Percentiles rank a stretch among this genome's conserved stretches.
These are phyloP conservation scores for Sapria himalayana DNA, from an alignment of 345 rosid species.

Conservation along the genomic window DNA sequence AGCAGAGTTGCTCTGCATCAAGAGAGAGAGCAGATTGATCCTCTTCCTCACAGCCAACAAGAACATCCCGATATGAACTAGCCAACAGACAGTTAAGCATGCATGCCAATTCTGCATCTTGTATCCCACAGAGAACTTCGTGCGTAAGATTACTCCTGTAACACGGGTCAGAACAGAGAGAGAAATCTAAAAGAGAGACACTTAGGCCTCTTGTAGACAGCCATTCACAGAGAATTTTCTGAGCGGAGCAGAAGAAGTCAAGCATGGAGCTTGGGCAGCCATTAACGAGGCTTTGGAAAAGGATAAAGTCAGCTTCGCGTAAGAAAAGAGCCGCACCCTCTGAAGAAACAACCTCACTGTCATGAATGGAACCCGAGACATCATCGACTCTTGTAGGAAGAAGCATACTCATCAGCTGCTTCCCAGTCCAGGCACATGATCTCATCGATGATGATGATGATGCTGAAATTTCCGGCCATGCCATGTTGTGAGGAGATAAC, in stretches of 20 bases:
- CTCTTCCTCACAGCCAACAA: constrained; percentile 25
- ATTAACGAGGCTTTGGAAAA: constrained; percentile 46
- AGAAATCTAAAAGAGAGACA: constrained; percentile 63
- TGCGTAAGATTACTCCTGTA: constrained; percentile 38
- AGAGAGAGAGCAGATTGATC: constrained; percentile 12
- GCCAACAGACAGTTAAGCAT: constrained; percentile 55
- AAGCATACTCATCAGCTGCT: constrained; percentile 64
- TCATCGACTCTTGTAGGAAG: constrained; percentile 49
- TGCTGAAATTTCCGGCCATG: constrained; percentile 28
- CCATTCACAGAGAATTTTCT: constrained; percentile 83
- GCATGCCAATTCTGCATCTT: constrained; percentile 45
- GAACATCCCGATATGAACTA: constrained; percentile 35
- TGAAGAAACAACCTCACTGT: constrained; percentile 42
- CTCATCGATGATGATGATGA: constrained; percentile 22
- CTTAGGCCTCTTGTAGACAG: constrained; percentile 56
- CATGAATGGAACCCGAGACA: constrained; percentile 21
- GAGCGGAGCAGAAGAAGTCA: constrained; percentile 44
- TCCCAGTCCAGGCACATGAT: constrained; percentile 53
- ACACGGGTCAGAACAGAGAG: constrained; percentile 27
- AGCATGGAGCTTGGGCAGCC: constrained; percentile 24
- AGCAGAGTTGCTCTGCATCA: constrained; percentile 23
- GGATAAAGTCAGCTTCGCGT: constrained; percentile 43
- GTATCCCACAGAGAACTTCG: constrained; percentile 41
- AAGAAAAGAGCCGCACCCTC: constrained; percentile 62
- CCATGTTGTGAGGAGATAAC: constrained; percentile 29